Conservation (phyloP, 176 grass and related monocot genomes). For the Hordeum marinum region DNA sequence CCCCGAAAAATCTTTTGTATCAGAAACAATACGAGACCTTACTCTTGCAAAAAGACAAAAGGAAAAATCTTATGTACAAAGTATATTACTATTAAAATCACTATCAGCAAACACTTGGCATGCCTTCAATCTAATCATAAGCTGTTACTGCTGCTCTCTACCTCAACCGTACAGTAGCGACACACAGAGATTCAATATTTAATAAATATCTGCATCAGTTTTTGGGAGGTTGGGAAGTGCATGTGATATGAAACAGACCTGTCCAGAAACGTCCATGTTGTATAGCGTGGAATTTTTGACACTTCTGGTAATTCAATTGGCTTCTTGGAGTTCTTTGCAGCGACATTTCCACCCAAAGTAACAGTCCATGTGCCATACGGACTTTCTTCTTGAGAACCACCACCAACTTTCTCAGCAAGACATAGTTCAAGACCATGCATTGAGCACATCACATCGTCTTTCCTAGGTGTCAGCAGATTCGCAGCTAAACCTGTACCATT, state of each 20-base stretch:
- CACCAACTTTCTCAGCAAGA: conserved; percentile 49
- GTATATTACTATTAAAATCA: not conserved
- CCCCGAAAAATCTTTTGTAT: not conserved
- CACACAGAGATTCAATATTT: not conserved
- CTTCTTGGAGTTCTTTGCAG: conserved; percentile 50
- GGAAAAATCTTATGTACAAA: not conserved
- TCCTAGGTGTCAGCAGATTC: conserved; percentile 76
- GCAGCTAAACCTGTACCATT: conserved; percentile 43
- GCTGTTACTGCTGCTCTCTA: too few species aligned
- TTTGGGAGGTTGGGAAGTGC: conserved; percentile 3
- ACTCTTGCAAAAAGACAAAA: not conserved
- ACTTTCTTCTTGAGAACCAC: conserved; percentile 64
- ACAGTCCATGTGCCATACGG: conserved; percentile 38
- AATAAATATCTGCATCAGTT: not conserved
- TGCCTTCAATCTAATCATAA: too few species aligned
- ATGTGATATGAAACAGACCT: conserved; percentile 49
- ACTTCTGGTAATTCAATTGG: conserved; percentile 65
- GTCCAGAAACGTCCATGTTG: conserved; percentile 89
- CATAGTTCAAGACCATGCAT: conserved; percentile 54
- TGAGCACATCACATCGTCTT: conserved; percentile 55
- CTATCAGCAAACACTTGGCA: too few species aligned
- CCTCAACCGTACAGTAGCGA: too few species aligned
- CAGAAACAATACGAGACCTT: not conserved
- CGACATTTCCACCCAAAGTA: conserved; percentile 57
- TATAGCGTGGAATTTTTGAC: conserved; percentile 61